phyloP scores from a whole-genome alignment of 805 yeast genomes.

The Torulaspora gathmanii region DNA sequence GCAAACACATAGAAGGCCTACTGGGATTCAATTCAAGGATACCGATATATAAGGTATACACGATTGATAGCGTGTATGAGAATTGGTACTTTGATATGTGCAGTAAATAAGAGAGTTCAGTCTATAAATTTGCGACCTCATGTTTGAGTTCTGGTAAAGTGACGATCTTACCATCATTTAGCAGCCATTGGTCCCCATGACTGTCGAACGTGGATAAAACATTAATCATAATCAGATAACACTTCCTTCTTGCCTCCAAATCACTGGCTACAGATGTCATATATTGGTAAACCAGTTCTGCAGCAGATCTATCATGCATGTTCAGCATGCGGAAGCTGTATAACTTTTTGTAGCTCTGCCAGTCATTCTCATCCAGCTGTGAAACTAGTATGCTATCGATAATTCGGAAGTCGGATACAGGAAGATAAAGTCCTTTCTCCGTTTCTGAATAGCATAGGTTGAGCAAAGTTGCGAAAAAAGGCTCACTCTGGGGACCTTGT shows the following conservation, averaged over 20 bases:
- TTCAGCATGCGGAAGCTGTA: constrained; percentile 31
- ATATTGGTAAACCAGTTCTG: constrained; percentile 28
- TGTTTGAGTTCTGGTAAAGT: constrained; percentile 28
- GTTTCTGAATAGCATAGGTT: constrained; percentile 15
- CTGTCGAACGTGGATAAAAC: constrained; percentile 27
- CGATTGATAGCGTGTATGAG: neutral
- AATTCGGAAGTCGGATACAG: constrained; percentile 24
- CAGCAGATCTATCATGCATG: constrained; percentile 31
- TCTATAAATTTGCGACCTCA: constrained; percentile 14
- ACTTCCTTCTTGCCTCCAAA: constrained; percentile 16
- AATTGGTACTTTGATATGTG: neutral
- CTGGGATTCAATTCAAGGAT: no score
- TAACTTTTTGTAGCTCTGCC: constrained; percentile 25
- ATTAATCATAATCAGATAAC: constrained; percentile 27
- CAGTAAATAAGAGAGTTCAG: neutral
- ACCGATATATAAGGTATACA: no score
- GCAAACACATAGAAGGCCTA: no score
- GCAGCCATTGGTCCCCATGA: constrained; percentile 30
- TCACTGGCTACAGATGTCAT: constrained; percentile 8
- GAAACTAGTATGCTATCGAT: constrained; percentile 24
- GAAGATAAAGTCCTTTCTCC: constrained; percentile 14
- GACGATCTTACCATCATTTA: constrained; percentile 24
- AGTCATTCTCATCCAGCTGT: constrained; percentile 15
- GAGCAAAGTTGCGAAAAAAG: constrained; percentile 27
- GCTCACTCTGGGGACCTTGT: constrained; percentile 13